Percentiles rank a stretch among this genome's conserved stretches.
These are phyloP conservation scores for Allium sativum DNA, from an alignment of 106 monocot species.

Conservation along the genomic window DNA sequence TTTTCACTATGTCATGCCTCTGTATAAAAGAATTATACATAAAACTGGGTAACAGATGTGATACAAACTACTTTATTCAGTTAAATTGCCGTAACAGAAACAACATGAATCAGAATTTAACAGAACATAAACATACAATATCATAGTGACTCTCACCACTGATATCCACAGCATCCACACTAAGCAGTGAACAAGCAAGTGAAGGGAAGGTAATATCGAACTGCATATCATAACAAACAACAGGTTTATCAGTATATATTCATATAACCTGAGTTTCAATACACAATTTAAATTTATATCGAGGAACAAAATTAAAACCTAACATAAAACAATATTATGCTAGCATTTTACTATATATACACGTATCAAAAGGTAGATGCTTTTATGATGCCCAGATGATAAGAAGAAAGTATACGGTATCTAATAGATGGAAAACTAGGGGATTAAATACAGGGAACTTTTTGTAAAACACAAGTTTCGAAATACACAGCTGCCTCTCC, in stretches of 20 bases:
- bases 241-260: neutral
- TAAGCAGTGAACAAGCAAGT: conserved; percentile 85
- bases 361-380: no score
- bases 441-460: no score
- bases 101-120: neutral
- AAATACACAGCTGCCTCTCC: no score
- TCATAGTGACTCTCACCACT: conserved; percentile 97
- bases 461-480: no score
- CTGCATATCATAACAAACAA: conserved; percentile 31
- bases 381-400: no score
- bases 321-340: neutral
- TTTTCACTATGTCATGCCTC: conserved; percentile 94
- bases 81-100: no score
- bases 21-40: conserved; percentile 20
- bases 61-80: no score
- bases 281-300: neutral
- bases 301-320: neutral
- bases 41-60: no score
- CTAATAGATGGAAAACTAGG: no score
- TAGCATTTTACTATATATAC: neutral
- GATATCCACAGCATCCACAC: conserved; percentile 89
- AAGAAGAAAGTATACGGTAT: no score
- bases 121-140: conserved; percentile 52
- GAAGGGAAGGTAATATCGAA: conserved; percentile 92
- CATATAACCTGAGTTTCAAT: neutral